Conservation (phyloP, 805 yeast species). For the Komagataella kurtzmanii region DNA sequence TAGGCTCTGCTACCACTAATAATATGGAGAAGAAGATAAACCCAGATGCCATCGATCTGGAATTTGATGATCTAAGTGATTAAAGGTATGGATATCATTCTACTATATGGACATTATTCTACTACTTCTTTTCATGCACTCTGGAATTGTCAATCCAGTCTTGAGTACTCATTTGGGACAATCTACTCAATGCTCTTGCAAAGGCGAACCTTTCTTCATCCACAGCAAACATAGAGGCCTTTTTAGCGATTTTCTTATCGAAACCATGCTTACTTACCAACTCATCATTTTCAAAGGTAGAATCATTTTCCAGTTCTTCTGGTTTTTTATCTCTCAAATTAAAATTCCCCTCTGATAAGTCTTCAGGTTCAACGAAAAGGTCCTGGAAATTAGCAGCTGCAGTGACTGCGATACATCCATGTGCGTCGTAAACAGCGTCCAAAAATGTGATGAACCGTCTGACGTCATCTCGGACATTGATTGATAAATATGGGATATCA, state of each 20-base stretch:
- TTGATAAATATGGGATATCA: slow-evolving; percentile 79
- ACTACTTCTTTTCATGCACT: not conserved
- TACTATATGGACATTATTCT: not conserved
- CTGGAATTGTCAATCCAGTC: slow-evolving; percentile 62
- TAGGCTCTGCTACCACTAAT: slow-evolving; percentile 11
- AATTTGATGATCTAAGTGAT: slow-evolving; percentile 18
- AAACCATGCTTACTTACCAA: slow-evolving; percentile 69
- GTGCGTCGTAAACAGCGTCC: slow-evolving; percentile 91
- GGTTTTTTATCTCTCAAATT: slow-evolving; percentile 14
- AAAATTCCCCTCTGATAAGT: slow-evolving; percentile 33
- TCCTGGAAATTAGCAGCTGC: slow-evolving; percentile 77
- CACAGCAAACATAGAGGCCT: slow-evolving; percentile 68
- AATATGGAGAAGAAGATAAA: slow-evolving; percentile 16
- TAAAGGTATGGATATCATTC: not conserved
- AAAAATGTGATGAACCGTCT: slow-evolving; percentile 88
- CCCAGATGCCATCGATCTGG: slow-evolving; percentile 52
- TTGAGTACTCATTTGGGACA: slow-evolving; percentile 86
- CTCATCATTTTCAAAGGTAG: slow-evolving; percentile 36
- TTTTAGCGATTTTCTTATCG: slow-evolving; percentile 54
- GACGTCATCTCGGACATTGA: slow-evolving; percentile 69
- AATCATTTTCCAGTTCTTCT: slow-evolving; percentile 13
- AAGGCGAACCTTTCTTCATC: slow-evolving; percentile 96
- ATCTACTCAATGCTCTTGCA: slow-evolving; percentile 84
- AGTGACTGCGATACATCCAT: slow-evolving; percentile 79
- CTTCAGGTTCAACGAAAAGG: slow-evolving; percentile 76